phyloP scores from a whole-genome alignment of 106 monocot genomes.

The Hemerocallis citrina region DNA sequence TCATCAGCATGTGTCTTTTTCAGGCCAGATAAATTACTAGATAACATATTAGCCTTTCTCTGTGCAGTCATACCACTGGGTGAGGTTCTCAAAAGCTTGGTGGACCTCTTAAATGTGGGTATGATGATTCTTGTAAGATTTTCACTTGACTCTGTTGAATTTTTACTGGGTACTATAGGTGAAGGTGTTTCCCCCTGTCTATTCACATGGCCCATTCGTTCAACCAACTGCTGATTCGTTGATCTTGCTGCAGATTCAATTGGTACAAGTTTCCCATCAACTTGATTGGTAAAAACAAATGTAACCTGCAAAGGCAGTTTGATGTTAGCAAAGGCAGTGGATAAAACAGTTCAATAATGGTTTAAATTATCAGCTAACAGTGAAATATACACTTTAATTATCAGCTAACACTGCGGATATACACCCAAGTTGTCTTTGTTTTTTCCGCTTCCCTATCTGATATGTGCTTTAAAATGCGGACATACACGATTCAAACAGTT shows the following conservation, averaged over 20 bases:
- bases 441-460: too few species aligned
- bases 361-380: too few species aligned
- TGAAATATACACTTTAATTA: too few species aligned
- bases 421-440: too few species aligned
- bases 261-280: conserved; percentile 90
- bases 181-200: not conserved
- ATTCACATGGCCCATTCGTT: not conserved
- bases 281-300: conserved; percentile 96
- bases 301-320: conserved; percentile 43
- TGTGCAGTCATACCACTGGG: conserved; percentile 9
- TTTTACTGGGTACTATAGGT: not conserved
- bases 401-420: too few species aligned
- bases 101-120: conserved; percentile 15
- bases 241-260: conserved; percentile 52
- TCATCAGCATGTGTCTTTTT: conserved; percentile 14
- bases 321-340: not conserved
- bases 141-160: not conserved
- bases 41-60: conserved; percentile 22
- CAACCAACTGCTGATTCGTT: not conserved
- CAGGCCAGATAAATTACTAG: conserved; percentile 12
- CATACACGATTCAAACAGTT: too few species aligned
- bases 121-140: conserved; percentile 6
- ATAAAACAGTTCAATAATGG: too few species aligned
- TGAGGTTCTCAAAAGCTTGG: conserved; percentile 20
- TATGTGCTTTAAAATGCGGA: too few species aligned